A percentile compares a stretch with the other conserved stretches of the same genome.
Evolutionary conservation across 345 rosid genomes (phyloP).

Genomic region (Arabidopsis thaliana): DNA sequence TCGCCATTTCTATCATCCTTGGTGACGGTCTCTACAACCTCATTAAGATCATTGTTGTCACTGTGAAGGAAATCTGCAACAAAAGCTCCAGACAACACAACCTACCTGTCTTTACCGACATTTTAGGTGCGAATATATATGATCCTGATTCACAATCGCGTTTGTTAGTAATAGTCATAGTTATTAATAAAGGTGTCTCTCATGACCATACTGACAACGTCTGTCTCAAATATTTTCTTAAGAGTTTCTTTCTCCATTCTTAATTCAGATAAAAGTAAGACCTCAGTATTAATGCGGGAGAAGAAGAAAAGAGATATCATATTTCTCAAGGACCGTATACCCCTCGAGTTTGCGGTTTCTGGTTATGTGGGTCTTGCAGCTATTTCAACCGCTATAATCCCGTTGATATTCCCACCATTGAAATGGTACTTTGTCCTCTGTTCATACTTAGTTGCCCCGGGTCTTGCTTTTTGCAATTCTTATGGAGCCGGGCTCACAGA

Average conservation of each 20-base stretch:
- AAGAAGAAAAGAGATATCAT: constrained; percentile 63
- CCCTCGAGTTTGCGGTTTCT: constrained; percentile 69
- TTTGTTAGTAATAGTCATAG: not conserved
- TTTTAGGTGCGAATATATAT: constrained; percentile 49
- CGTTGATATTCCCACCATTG: constrained; percentile 69
- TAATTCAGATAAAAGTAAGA: constrained; percentile 53
- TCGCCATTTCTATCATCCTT: constrained; percentile 72
- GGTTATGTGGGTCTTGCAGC: constrained; percentile 81
- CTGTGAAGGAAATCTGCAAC: constrained; percentile 60
- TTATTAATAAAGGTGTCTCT: not conserved
- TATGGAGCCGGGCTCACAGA: constrained; percentile 83
- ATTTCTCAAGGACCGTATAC: constrained; percentile 70
- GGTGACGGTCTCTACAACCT: constrained; percentile 90
- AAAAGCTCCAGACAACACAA: constrained; percentile 50
- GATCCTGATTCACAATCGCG: not conserved
- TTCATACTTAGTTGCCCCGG: constrained; percentile 78
- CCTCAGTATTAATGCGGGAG: constrained; percentile 51
- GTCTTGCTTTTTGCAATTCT: constrained; percentile 82
- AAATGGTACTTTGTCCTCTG: constrained; percentile 76
- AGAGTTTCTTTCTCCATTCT: not conserved
- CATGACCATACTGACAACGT: not conserved
- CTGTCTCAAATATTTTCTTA: not conserved
- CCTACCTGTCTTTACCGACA: constrained; percentile 60
- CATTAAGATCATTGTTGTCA: constrained; percentile 64
- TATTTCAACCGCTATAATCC: constrained; percentile 66